Conservation (phyloP, 352 stramenopile genomes). For the Phytophthora crassamura region DNA sequence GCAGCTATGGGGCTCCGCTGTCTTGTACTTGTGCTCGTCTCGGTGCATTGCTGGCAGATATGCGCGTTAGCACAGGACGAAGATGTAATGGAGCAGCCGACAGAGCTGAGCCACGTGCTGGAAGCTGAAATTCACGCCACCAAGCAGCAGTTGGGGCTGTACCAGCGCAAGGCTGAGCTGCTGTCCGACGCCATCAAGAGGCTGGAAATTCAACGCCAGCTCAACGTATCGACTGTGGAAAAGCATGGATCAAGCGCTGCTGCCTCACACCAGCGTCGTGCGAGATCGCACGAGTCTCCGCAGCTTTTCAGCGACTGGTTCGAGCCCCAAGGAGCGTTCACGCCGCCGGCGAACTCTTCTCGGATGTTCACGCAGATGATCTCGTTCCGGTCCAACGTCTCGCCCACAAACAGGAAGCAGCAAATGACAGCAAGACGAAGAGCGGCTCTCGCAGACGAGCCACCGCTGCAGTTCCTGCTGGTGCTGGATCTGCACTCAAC, state of each 20-base stretch:
- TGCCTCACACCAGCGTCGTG: neutral
- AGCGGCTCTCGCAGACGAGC: constrained; percentile 1
- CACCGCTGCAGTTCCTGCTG: constrained; percentile 36
- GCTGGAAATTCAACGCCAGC: constrained; percentile 7
- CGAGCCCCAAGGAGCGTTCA: constrained; percentile 12
- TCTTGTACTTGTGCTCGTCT: constrained; percentile 16
- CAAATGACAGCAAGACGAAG: constrained; percentile 14
- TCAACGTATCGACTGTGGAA: neutral
- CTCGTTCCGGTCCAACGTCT: constrained; percentile 30
- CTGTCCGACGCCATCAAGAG: constrained; percentile 7
- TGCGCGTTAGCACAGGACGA: neutral
- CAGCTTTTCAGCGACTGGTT: constrained; percentile 43
- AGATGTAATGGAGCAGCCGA: neutral
- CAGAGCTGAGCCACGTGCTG: constrained; percentile 10
- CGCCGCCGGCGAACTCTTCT: constrained; percentile 1
- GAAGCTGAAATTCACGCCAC: constrained; percentile 33
- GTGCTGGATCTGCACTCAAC: constrained; percentile 34
- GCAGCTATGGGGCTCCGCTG: neutral
- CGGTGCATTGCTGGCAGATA: constrained; percentile 1
- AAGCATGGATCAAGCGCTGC: neutral
- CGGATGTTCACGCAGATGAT: constrained; percentile 23
- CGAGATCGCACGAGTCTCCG: constrained; percentile 7
- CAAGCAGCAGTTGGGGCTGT: constrained; percentile 26
- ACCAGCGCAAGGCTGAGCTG: constrained; percentile 25
- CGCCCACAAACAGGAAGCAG: constrained; percentile 18